These are phyloP conservation scores for Pochonia chlamydosporia DNA, from an alignment of 2,329 filamentous ascomycete species.

Conservation along the genomic window DNA sequence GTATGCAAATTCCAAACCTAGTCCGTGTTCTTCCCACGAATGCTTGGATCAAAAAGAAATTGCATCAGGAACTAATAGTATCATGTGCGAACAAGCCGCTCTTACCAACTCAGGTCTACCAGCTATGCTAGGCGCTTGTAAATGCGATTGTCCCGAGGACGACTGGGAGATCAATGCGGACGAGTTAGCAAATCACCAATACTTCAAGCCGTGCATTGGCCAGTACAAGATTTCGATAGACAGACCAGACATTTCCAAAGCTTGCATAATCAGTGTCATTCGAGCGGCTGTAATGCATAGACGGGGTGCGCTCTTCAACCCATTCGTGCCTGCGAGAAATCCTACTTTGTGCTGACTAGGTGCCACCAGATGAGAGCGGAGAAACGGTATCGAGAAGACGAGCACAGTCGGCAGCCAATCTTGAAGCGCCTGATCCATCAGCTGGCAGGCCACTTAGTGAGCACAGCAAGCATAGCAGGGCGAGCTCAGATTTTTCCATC, in stretches of 20 bases:
- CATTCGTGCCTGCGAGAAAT: not conserved
- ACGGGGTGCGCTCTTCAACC: constrained; percentile 54
- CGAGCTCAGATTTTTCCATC: constrained; percentile 64
- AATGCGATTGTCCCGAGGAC: constrained; percentile 74
- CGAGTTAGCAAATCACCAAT: constrained; percentile 53
- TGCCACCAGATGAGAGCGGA: constrained; percentile 28
- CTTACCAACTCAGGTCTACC: constrained; percentile 68
- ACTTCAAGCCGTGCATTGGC: constrained; percentile 64
- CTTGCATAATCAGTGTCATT: constrained; percentile 71
- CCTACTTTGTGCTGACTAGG: constrained; percentile 1
- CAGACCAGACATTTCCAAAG: constrained; percentile 65
- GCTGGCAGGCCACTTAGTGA: constrained; percentile 50
- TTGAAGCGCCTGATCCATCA: constrained; percentile 48
- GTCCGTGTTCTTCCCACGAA: constrained; percentile 2
- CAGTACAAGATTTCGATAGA: constrained; percentile 69
- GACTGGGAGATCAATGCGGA: constrained; percentile 66
- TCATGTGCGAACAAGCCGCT: constrained; percentile 50
- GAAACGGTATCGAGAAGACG: constrained; percentile 45
- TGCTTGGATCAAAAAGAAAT: not conserved
- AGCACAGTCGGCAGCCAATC: constrained; percentile 56
- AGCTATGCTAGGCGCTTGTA: constrained; percentile 77
- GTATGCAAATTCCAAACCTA: too few species aligned
- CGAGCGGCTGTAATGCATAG: constrained; percentile 62
- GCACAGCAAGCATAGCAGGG: constrained; percentile 61
- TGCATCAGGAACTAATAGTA: not conserved